phyloP scores from a whole-genome alignment of 108 stramenopile genomes.

The Stephanodiscus minutulus region DNA sequence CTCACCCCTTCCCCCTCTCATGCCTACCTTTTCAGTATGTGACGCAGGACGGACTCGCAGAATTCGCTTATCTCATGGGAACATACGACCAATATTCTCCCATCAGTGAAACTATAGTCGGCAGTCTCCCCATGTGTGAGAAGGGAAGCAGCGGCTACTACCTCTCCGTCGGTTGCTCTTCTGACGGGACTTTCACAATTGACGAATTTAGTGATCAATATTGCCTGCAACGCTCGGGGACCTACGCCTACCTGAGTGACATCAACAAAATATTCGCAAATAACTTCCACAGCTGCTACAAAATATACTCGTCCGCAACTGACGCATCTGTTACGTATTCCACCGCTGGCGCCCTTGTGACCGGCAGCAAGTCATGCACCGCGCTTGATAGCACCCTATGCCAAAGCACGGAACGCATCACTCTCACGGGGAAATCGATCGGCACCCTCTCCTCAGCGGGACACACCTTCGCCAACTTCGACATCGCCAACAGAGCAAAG shows the following conservation, averaged over 20 bases:
- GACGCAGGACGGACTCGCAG: slow-evolving; percentile 68
- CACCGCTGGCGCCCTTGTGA: slow-evolving; percentile 54
- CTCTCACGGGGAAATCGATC: slow-evolving; percentile 11
- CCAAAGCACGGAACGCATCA: slow-evolving; percentile 39
- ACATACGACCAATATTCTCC: slow-evolving; percentile 58
- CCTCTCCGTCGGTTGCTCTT: slow-evolving; percentile 66
- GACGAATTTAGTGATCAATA: slow-evolving; percentile 75
- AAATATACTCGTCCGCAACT: slow-evolving; percentile 23
- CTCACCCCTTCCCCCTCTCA: not conserved
- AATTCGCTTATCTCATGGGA: slow-evolving; percentile 69
- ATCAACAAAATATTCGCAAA: slow-evolving; percentile 67
- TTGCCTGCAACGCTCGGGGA: slow-evolving; percentile 61
- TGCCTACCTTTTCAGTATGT: slow-evolving; percentile 55
- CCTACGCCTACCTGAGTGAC: slow-evolving; percentile 56
- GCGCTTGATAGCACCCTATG: slow-evolving; percentile 61
- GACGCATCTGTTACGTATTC: slow-evolving; percentile 50
- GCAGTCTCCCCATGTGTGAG: slow-evolving; percentile 70
- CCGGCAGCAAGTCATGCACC: slow-evolving; percentile 64
- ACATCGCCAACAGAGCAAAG: slow-evolving; percentile 76
- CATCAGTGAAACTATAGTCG: slow-evolving; percentile 32
- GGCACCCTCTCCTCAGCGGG: slow-evolving; percentile 21
- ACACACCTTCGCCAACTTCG: slow-evolving; percentile 34
- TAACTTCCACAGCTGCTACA: slow-evolving; percentile 34
- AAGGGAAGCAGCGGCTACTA: slow-evolving; percentile 61
- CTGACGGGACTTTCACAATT: slow-evolving; percentile 66